These are phyloP conservation scores for Cajanus cajan DNA, from an alignment of 306 rosid genomes.

Conservation along the genomic window DNA sequence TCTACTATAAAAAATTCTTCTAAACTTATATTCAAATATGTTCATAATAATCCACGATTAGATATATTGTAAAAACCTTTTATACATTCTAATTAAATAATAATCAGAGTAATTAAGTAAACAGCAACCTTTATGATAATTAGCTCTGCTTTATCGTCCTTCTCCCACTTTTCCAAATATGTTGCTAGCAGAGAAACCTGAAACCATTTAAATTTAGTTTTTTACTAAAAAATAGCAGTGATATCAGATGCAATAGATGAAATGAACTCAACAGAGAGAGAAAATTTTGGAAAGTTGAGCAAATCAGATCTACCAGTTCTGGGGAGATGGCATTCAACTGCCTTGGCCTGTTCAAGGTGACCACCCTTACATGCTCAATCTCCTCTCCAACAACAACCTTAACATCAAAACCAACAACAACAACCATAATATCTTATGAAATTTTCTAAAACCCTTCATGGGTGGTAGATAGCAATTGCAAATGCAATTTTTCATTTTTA, in stretches of 20 bases:
- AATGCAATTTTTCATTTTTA: not conserved
- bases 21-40: too few relatives aligned
- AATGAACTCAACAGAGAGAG: not conserved
- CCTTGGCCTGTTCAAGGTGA: slow-evolving; percentile 78
- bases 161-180: slow-evolving; percentile 89
- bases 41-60: not conserved
- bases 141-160: slow-evolving; percentile 72
- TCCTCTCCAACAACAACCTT: slow-evolving; percentile 87
- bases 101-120: not conserved
- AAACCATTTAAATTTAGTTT: not conserved
- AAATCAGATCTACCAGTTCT: slow-evolving; percentile 44
- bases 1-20: too few relatives aligned
- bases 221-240: not conserved
- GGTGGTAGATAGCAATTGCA: not conserved
- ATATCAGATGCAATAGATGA: not conserved
- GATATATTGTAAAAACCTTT: not conserved
- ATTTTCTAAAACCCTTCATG: not conserved
- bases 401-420: slow-evolving; percentile 23
- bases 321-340: slow-evolving; percentile 89
- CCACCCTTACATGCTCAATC: slow-evolving; percentile 63
- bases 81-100: not conserved
- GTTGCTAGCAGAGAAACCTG: slow-evolving; percentile 80
- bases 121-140: slow-evolving; percentile 71
- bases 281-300: not conserved
- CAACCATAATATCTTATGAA: not conserved